phyloP scores from a whole-genome alignment of 2,329 filamentous ascomycete species.

The Calonectria ilicicola region DNA sequence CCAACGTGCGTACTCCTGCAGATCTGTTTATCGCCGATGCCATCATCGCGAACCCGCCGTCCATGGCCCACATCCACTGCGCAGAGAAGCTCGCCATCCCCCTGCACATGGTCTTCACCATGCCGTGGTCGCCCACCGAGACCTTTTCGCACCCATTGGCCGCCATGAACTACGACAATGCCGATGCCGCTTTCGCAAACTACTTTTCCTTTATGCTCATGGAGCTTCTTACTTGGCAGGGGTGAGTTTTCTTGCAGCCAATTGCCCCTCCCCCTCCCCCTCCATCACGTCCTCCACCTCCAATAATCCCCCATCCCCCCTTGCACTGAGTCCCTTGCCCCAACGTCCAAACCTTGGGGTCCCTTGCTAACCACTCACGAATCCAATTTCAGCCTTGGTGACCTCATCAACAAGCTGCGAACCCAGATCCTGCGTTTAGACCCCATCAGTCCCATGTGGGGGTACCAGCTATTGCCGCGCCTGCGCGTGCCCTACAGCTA shows the following conservation, averaged over 20 bases:
- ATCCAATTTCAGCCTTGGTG: constrained; percentile 61
- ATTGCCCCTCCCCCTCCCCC: neutral
- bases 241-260: constrained; percentile 47
- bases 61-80: constrained; percentile 64
- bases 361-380: neutral
- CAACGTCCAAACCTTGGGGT: neutral
- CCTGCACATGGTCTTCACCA: constrained; percentile 67
- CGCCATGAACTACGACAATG: constrained; percentile 52
- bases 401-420: constrained; percentile 78
- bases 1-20: constrained; percentile 36
- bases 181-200: constrained; percentile 38
- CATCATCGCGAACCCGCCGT: constrained; percentile 67
- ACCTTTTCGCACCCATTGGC: constrained; percentile 42
- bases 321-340: neutral
- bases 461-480: constrained; percentile 72
- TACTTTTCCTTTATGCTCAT: constrained; percentile 60
- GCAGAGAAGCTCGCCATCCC: constrained; percentile 62
- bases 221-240: constrained; percentile 82
- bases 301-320: neutral
- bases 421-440: constrained; percentile 72
- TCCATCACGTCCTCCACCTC: neutral
- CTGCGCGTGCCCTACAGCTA: constrained; percentile 77
- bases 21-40: constrained; percentile 64
- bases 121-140: constrained; percentile 77
- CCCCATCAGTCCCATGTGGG: constrained; percentile 73